These are phyloP conservation scores for Carex arenaria DNA, from an alignment of 202 grass and related monocot species.

Conservation along the genomic window DNA sequence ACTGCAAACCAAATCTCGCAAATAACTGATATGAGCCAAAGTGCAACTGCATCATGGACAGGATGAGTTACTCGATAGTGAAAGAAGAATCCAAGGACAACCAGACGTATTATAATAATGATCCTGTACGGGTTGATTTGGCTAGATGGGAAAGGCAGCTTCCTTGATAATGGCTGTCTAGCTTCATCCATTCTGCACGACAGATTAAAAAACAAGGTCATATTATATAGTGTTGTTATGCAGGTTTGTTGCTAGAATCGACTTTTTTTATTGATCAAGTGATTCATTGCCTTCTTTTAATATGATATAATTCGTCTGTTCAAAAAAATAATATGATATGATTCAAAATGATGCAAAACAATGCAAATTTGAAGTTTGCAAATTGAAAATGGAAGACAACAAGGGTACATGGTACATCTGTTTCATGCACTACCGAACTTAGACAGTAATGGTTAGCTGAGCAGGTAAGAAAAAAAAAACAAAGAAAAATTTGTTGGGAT, in stretches of 20 bases:
- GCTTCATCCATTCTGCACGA: slow-evolving; percentile 86
- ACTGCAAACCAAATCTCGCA: slow-evolving; percentile 92
- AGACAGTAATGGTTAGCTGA: neutral
- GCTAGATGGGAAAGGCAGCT: slow-evolving; percentile 76
- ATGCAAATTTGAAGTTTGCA: neutral
- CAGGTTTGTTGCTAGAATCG: neutral
- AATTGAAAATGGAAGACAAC: slow-evolving; percentile 2
- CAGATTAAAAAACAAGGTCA: slow-evolving; percentile 15
- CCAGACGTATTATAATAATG: slow-evolving; percentile 85
- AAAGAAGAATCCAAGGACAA: slow-evolving; percentile 87
- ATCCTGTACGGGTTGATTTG: slow-evolving; percentile 84
- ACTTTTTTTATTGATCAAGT: neutral
- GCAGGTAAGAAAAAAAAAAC: neutral
- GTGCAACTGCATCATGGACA: slow-evolving; percentile 58
- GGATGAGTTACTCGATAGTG: slow-evolving; percentile 85
- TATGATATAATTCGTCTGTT: neutral
- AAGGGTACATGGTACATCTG: neutral
- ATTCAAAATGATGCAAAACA: neutral
- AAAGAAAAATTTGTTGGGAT: neutral
- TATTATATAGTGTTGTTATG: neutral
- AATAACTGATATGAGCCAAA: slow-evolving; percentile 91
- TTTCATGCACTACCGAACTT: neutral
- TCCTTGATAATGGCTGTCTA: slow-evolving; percentile 86
- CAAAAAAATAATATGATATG: neutral
- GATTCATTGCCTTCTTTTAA: neutral